Evolutionary conservation across 2,329 filamentous ascomycete genomes (phyloP), one percentile per base, ranked within the genome.

Genomic region (Ophiostoma sp.): DNA sequence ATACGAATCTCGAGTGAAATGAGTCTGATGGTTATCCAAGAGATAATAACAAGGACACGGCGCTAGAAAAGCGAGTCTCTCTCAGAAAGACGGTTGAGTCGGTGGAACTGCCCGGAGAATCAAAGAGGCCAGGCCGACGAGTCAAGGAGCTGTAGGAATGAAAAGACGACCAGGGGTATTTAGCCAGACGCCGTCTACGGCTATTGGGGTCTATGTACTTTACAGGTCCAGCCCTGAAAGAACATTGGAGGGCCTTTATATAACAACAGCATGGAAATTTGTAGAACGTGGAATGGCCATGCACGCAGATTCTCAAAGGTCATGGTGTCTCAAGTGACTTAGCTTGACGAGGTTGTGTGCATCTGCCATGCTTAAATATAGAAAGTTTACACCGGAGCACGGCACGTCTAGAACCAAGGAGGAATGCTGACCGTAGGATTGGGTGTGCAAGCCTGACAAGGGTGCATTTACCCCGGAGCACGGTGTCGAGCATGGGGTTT

Each of bases 391-490:
- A 57, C n/a, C 52, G n/a, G 27, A 10, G 8, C 7, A 27, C 10
- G 8, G 6, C 52, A 13, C 4, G 52, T 57, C 52, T 57, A 57
- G 52, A 57, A 1, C 52, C 8, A 57, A 57, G 27, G 17, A n/a
- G 44, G 44, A 48, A 48, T 48, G 1, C 17, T 57, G 52, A 27
- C 52, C 52, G 52, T 23, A 57, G 52, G 52, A 27, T 31, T 15
- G 52, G 23, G 23, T 13, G 6, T 54, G 48, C 10, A 57, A 27
- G n/a, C 52, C n/a, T 3, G 4, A 17, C 52, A 57, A 57, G 52
- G 52, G 52, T 57, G 52, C 52, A 57, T 57, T 57, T 57, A 57
- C 52, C 52, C 52, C 52, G 27, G 52, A 48, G 44, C 17, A 57
- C 52, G 3, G 17, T 48, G 8, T 44, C 41, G 41, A 44, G 41